Percentiles rank a stretch among this genome's conserved stretches.
These are phyloP conservation scores for Cryptococcus sp. DNA, from an alignment of 1,284 basidiomycete genomes.

Conservation along the genomic window DNA sequence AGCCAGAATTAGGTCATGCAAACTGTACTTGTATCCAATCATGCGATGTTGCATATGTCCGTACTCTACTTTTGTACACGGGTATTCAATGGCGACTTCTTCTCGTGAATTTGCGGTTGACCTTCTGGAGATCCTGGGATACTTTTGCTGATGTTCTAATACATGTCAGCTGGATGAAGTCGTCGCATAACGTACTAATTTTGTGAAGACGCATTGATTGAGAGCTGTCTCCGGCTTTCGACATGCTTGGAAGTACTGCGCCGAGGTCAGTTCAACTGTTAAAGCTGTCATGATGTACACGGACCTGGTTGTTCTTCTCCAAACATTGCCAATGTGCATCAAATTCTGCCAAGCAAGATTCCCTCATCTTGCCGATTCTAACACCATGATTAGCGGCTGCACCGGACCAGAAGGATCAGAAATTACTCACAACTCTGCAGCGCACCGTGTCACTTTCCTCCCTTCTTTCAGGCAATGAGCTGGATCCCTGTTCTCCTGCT, in stretches of 20 bases:
- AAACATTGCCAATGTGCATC: slow-evolving; percentile 94
- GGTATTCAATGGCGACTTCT: slow-evolving; percentile 78
- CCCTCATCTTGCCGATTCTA: slow-evolving; percentile 89
- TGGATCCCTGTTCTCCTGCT: slow-evolving; percentile 84
- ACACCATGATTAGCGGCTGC: background rate
- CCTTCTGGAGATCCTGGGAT: slow-evolving; percentile 89
- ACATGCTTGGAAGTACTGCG: slow-evolving; percentile 85
- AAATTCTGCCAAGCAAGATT: slow-evolving; percentile 86
- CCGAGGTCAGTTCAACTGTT: slow-evolving; percentile 1
- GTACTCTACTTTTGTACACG: slow-evolving; percentile 67
- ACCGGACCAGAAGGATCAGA: no score
- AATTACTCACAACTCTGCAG: slow-evolving; percentile 80
- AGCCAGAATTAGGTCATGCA: background rate
- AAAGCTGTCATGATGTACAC: slow-evolving; percentile 27
- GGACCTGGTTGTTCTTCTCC: slow-evolving; percentile 91
- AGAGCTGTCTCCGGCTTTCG: slow-evolving; percentile 85
- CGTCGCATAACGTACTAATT: slow-evolving; percentile 63
- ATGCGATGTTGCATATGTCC: slow-evolving; percentile 5
- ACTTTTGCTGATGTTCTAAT: slow-evolving; percentile 82
- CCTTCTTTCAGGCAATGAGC: slow-evolving; percentile 96
- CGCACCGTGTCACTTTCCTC: slow-evolving; percentile 91
- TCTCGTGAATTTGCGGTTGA: slow-evolving; percentile 84
- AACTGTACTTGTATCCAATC: slow-evolving; percentile 11
- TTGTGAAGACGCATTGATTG: slow-evolving; percentile 96
- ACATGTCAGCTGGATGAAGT: background rate